Base-by-base conservation (phyloP, 805 yeast species). In the Spathaspora passalidarum region DNA sequence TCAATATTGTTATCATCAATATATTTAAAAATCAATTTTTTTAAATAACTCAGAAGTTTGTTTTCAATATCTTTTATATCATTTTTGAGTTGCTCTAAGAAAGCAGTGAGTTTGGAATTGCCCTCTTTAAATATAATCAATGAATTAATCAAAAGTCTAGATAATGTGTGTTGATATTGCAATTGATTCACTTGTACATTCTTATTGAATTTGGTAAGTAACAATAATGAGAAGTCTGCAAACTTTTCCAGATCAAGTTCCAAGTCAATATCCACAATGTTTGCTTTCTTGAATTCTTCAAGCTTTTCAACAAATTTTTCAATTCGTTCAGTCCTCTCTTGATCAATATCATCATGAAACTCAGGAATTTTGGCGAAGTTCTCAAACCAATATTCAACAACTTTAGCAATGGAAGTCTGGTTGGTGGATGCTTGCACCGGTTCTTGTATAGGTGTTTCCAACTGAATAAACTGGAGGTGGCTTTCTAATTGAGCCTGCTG, bases 401-500 rank as follows among this genome's bases (percentile, higher is more conserved):
- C 29, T 38, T 50, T 51, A 20, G 60, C 56, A 18, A 64, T 48
- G 4, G 69, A 55, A n/a, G 66, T 59, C 19, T 37, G 19, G 5
- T 13, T 38, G 11, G 11, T 20, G 11, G 21, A 8, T 13, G 29
- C 18, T 9, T n/a, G 25, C 11, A 26, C 23, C 14, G 29, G 37
- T 11, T 36, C 23, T 3, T 42, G 40, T 19, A 44, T 40, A 22
- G 47, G 45, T 5, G 25, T 32, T 4, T 44, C 49, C 2, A 58
- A 22, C n/a, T 52, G 48, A 1, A 66, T 36, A 38, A 66, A 62
- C 1, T 61, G 66, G 4, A 66, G 44, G 8, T 54, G 49, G 20
- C 57, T 54, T 16, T 60, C 63, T 16, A 52, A 52, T 44, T 56
- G 57, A 8, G 69, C 58, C 21, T 51, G 42, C 32, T 59, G 62